These are phyloP conservation scores for Kodamaea kaohsiungensis DNA, from an alignment of 805 yeast genomes.

Conservation along the genomic window DNA sequence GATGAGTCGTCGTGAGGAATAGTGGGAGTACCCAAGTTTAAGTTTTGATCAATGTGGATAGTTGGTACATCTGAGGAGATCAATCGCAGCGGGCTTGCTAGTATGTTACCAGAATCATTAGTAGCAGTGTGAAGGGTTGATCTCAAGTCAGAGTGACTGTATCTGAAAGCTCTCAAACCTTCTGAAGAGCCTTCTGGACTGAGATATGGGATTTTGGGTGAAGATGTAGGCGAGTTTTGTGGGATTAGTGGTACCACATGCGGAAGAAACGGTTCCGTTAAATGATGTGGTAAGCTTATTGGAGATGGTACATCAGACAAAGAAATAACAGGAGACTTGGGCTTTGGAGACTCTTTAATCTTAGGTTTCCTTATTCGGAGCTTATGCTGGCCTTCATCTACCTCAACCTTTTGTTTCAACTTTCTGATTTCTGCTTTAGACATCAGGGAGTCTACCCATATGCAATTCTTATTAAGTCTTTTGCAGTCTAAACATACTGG, in stretches of 20 bases:
- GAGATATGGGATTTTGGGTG: background rate
- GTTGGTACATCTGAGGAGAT: background rate
- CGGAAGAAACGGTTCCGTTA: background rate
- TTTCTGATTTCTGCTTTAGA: constrained; percentile 34
- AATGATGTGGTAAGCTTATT: background rate
- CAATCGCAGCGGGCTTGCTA: background rate
- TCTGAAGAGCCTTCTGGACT: background rate
- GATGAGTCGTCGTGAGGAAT: background rate
- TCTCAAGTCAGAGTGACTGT: constrained; percentile 14
- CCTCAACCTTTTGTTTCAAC: constrained; percentile 38
- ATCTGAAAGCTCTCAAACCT: constrained; percentile 8
- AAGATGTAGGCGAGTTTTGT: background rate
- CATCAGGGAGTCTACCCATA: constrained; percentile 49
- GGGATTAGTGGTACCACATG: background rate
- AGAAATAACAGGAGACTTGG: background rate
- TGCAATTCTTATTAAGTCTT: constrained; percentile 48
- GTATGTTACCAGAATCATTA: background rate
- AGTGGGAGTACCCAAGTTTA: background rate
- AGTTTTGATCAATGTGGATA: background rate
- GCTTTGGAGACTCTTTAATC: background rate
- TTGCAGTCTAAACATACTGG: constrained; percentile 54
- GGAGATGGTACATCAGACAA: background rate
- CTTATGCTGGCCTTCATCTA: constrained; percentile 43
- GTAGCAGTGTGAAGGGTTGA: constrained; percentile 6
- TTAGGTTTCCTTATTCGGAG: constrained; percentile 36